Evolutionary conservation across 2,329 filamentous ascomycete species (phyloP), one percentile per base, ranked within the genome.

Genomic region (Allantophomopsis cytisporea): DNA sequence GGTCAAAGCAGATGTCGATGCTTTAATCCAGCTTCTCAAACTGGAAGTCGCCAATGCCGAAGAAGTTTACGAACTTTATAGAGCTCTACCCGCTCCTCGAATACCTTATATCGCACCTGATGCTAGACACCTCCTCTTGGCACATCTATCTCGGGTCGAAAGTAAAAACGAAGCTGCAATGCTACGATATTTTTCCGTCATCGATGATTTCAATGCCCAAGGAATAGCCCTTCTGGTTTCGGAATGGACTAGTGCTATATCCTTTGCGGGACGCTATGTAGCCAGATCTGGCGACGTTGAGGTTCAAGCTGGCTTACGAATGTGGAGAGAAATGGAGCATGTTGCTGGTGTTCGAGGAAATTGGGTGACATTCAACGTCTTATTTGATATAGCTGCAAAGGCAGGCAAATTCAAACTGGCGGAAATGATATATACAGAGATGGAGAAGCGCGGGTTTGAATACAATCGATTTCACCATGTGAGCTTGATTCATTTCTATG

Each of bases 251-350:
- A 77, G 76, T 31, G 88, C 87, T 31, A 75, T 95, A 38, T 72
- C 81, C 15, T 82, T 93, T 51, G 82, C 83, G 8, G 80, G 80
- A 31, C 77, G 80, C 41, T 86, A 83, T 49, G 75, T 80, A 46
- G 65, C 71, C 7, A 64, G 53, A 10, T 65, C 77, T 31, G 68
- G 73, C 35, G 65, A 70, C 35, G 52, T 69, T 32, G 71, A 87
- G 55, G 59, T 84, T 34, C 65, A 83, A 57, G 70, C 75, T 5
- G 79, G 84, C 0, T 65, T 98, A 35, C 71, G 76, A 36, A 60
- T 93, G 17, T 98, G 89, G 88, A 77, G 74, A 47, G 78, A 91
- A 50, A 96, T 96, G 87, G 91, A 98, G 58, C 68, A 73, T 36
- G 63, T 75, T 4, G 77, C 78, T 2, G 70, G 73, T 1, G 58